phyloP scores from a whole-genome alignment of 2,329 filamentous ascomycete genomes.

The Aureobasidium lini region DNA sequence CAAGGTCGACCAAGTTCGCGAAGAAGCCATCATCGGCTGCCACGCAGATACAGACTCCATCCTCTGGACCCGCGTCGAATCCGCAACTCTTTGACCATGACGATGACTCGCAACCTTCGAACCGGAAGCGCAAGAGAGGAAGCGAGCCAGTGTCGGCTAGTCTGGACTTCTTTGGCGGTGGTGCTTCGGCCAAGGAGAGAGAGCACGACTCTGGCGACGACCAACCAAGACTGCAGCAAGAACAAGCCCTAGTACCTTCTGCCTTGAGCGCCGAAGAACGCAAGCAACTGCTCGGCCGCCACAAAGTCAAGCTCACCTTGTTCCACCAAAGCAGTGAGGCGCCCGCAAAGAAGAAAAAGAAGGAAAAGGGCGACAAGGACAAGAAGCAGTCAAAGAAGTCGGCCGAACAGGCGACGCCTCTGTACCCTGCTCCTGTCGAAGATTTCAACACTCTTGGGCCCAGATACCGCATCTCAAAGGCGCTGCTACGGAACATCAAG shows the following conservation, averaged over 20 bases:
- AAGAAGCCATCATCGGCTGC: background rate
- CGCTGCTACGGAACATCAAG: slow-evolving; percentile 69
- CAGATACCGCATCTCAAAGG: slow-evolving; percentile 64
- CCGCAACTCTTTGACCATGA: slow-evolving; percentile 13
- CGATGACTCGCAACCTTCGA: background rate
- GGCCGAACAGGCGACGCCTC: slow-evolving; percentile 45
- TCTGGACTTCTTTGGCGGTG: slow-evolving; percentile 38
- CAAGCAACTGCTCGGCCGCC: slow-evolving; percentile 64
- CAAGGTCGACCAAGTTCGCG: slow-evolving; percentile 8
- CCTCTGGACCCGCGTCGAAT: slow-evolving; percentile 4
- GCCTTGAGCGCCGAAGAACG: slow-evolving; percentile 61
- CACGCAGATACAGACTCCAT: background rate
- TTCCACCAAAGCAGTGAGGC: slow-evolving; percentile 39
- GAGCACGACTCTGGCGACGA: slow-evolving; percentile 11
- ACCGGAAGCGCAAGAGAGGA: slow-evolving; percentile 37
- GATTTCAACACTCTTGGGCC: slow-evolving; percentile 66
- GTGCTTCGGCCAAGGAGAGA: slow-evolving; percentile 9
- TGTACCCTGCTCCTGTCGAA: slow-evolving; percentile 74
- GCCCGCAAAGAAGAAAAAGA: slow-evolving; percentile 26
- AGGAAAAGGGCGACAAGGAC: slow-evolving; percentile 35
- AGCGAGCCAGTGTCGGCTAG: slow-evolving; percentile 26
- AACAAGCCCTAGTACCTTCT: slow-evolving; percentile 15
- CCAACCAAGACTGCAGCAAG: slow-evolving; percentile 2
- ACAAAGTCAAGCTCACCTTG: slow-evolving; percentile 77
- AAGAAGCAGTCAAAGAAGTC: slow-evolving; percentile 26